Conservation (phyloP, 306 rosid genomes). For the Alnus glutinosa region DNA sequence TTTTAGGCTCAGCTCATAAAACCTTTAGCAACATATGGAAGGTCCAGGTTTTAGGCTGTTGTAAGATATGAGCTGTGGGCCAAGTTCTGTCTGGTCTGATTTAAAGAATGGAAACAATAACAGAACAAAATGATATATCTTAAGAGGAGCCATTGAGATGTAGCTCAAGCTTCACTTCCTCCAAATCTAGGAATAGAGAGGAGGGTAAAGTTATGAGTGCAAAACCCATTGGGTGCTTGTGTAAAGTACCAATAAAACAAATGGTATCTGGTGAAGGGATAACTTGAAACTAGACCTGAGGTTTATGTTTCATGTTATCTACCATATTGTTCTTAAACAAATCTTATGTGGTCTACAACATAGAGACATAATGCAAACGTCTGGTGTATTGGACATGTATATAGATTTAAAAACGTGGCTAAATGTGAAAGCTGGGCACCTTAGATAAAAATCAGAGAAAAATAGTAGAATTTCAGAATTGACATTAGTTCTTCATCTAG, state of each 20-base stretch:
- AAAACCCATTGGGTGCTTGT: not conserved
- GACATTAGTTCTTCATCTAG: not conserved
- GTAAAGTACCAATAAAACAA: not conserved
- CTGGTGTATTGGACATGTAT: not conserved
- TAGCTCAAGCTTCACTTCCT: not conserved
- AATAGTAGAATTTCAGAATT: not conserved
- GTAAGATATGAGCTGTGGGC: constrained; percentile 2
- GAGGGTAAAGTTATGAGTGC: not conserved
- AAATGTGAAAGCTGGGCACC: not conserved
- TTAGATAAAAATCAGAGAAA: not conserved
- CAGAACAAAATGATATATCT: not conserved
- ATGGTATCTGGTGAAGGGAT: not conserved
- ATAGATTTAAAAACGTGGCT: not conserved
- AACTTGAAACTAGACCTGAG: not conserved
- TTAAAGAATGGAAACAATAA: constrained; percentile 2
- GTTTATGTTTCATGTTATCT: not conserved
- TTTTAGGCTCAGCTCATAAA: not conserved
- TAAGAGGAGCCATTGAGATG: not conserved
- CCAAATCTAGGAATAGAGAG: not conserved
- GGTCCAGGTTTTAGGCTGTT: not conserved
- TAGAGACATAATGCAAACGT: not conserved
- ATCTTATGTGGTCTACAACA: not conserved
- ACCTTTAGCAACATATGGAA: not conserved
- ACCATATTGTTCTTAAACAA: not conserved
- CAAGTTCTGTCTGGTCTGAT: constrained; percentile 6